Percentiles rank a stretch among this genome's conserved stretches.
These are phyloP conservation scores for Oenanthe sinensis DNA, from an alignment of 129 eudicot genomes.

Conservation along the genomic window DNA sequence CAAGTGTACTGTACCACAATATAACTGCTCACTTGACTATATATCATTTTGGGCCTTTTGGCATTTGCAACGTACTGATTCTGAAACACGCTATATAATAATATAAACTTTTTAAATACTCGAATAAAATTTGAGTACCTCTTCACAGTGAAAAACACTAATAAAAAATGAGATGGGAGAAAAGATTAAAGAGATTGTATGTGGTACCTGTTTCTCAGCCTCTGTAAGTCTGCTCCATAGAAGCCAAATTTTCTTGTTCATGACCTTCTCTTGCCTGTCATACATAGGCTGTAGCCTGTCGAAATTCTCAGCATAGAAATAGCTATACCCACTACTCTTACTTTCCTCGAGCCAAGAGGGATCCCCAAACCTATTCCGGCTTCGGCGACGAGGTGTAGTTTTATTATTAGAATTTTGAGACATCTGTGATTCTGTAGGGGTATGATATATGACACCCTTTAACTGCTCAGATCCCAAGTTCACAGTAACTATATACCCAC, in stretches of 20 bases:
- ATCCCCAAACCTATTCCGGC: conserved; percentile 51
- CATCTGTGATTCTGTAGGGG: conserved; percentile 28
- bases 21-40: background rate
- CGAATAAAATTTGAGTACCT: background rate
- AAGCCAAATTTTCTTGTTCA: conserved; percentile 53
- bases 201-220: conserved; percentile 56
- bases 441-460: conserved; percentile 82
- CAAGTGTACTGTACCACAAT: background rate
- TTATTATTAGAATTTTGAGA: conserved; percentile 23
- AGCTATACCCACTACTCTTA: conserved; percentile 43
- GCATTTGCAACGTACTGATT: background rate
- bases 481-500: conserved; percentile 70
- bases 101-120: background rate
- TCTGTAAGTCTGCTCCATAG: conserved; percentile 55
- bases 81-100: background rate
- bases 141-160: background rate
- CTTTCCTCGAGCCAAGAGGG: conserved; percentile 52
- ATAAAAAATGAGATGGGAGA: background rate
- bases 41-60: background rate
- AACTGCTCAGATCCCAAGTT: conserved; percentile 62
- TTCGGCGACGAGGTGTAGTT: conserved; percentile 31
- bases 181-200: background rate
- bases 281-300: conserved; percentile 41
- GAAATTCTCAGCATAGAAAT: conserved; percentile 66
- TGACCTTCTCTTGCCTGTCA: conserved; percentile 57